Base-by-base conservation (phyloP, 345 rosid species). In the Combretum micranthum region DNA sequence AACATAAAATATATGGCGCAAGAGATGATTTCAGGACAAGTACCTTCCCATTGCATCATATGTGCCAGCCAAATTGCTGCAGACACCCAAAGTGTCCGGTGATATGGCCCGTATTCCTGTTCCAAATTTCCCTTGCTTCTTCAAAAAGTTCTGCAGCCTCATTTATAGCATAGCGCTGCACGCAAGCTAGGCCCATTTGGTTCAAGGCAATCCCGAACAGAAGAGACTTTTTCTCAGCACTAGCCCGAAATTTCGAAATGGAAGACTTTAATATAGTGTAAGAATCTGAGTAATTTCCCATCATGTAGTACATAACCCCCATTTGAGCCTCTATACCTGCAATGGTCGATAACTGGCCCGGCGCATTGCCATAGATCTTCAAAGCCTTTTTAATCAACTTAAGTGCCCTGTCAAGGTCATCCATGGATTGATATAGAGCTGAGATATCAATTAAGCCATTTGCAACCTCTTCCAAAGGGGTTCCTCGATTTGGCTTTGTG, bases 41-140 rank as follows among this genome's bases (percentile, higher is more conserved):
- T 70, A 92, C 99, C 99, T 89, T 57, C 99, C 99, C 89, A 93
- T 80, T 53, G 99, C 97, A 63, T 93, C 99, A 66, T 89, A 93
- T 13, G 97, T 83, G 19, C 94, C 99, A 4, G 99, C 97, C 7
- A 93, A 84, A 64, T 93, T 89, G 84, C 91, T 86, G 47, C 82
- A 89, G 22, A 87, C 89, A 15, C 85, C 99, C 45, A 89, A 71
- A 0, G 99, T 93, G 44, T 93, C 97, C 0, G 88, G 78, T 93
- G 94, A 72, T 75, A 77, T 11, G 96, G 89, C 47, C 99, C 97
- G 44, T 72, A 82, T 71, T 86, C 99, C 71, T 81, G 82, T 74
- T 93, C 96, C 23, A 93, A 67, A 86, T 76, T 61, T 58, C 66
- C 64, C 83, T 77, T 15, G 97, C 94, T 69, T 93, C 99, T 73